phyloP scores from a whole-genome alignment of 2,329 filamentous ascomycete species.

The Sarocladium oryzae region DNA sequence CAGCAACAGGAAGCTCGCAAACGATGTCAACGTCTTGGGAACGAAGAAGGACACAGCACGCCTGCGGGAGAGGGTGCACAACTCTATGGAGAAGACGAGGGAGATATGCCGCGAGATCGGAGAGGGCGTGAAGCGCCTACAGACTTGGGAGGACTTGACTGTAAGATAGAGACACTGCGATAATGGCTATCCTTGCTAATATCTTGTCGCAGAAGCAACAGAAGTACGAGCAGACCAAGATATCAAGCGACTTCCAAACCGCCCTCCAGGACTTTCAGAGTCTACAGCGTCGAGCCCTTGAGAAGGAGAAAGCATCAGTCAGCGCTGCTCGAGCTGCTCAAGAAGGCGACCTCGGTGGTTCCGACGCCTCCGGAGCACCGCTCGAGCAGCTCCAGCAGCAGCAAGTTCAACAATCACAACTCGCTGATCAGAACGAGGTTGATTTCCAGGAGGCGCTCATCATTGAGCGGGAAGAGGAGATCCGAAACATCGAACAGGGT shows the following conservation, averaged over 20 bases:
- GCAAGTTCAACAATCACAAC: slow-evolving; percentile 68
- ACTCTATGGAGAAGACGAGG: slow-evolving; percentile 78
- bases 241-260: slow-evolving; percentile 87
- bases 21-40: slow-evolving; percentile 78
- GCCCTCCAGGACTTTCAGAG: slow-evolving; percentile 86
- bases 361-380: slow-evolving; percentile 22
- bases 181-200: slow-evolving; percentile 1
- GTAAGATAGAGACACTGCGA: slow-evolving; percentile 38
- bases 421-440: slow-evolving; percentile 89
- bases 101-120: slow-evolving; percentile 85
- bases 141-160: slow-evolving; percentile 77
- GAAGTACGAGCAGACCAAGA: slow-evolving; percentile 92
- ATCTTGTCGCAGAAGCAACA: slow-evolving; percentile 65
- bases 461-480: slow-evolving; percentile 92
- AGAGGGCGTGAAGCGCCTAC: slow-evolving; percentile 87
- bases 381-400: slow-evolving; percentile 46
- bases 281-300: slow-evolving; percentile 82
- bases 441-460: slow-evolving; percentile 97
- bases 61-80: slow-evolving; percentile 83
- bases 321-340: slow-evolving; percentile 75
- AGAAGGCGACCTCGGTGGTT: slow-evolving; percentile 47
- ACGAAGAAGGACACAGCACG: slow-evolving; percentile 88
- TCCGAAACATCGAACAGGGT: slow-evolving; percentile 93
- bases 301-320: slow-evolving; percentile 85
- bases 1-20: slow-evolving; percentile 77